phyloP scores from a whole-genome alignment of 2,329 filamentous ascomycete species.

The Raffaelea arxii region DNA sequence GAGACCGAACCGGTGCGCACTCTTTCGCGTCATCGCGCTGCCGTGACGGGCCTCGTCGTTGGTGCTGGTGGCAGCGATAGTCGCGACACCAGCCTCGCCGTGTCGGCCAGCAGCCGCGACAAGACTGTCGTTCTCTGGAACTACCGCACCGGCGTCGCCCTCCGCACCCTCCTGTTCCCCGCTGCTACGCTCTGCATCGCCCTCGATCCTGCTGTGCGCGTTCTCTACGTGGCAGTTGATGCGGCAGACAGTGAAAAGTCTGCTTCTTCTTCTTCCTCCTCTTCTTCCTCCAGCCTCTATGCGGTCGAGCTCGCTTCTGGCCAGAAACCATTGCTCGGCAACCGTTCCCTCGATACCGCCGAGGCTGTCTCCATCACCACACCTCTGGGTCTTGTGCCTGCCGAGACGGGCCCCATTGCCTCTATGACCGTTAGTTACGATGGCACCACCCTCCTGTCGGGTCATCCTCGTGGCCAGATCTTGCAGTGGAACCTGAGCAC shows the following conservation, averaged over 20 bases:
- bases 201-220: constrained; percentile 75
- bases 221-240: constrained; percentile 70
- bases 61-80: constrained; percentile 57
- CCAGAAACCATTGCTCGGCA: constrained; percentile 44
- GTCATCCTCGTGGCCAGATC: constrained; percentile 71
- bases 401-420: constrained; percentile 55
- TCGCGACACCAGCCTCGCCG: constrained; percentile 64
- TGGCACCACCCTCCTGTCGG: constrained; percentile 68
- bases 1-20: constrained; percentile 64
- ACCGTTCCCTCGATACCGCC: constrained; percentile 33
- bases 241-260: constrained; percentile 40
- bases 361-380: constrained; percentile 43
- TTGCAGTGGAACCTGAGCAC: constrained; percentile 71
- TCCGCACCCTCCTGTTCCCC: constrained; percentile 76
- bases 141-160: constrained; percentile 64
- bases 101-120: constrained; percentile 77
- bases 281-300: constrained; percentile 38
- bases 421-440: constrained; percentile 73
- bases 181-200: constrained; percentile 60
- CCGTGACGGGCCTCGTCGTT: constrained; percentile 53
- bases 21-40: constrained; percentile 67
- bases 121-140: constrained; percentile 92
- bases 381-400: constrained; percentile 47
- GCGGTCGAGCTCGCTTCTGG: constrained; percentile 65
- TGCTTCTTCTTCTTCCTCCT: not conserved